These are phyloP conservation scores for Fusarium lateritium DNA, from an alignment of 2,329 filamentous ascomycete genomes.

Conservation along the genomic window DNA sequence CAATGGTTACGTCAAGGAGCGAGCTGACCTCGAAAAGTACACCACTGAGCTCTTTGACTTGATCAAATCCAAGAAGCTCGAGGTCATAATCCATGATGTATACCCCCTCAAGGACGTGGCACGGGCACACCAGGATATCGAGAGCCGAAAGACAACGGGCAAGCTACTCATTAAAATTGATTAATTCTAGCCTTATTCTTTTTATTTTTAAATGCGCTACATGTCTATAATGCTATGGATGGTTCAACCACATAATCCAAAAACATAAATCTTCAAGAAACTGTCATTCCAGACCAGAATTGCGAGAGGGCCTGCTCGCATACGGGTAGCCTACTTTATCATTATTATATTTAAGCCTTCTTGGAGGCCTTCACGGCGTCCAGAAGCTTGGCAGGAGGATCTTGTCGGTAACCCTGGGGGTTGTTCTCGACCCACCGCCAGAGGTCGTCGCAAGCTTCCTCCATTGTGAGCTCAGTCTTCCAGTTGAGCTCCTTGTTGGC, in stretches of 20 bases:
- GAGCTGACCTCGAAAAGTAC: constrained; percentile 81
- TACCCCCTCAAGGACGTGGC: constrained; percentile 83
- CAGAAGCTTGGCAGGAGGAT: constrained; percentile 87
- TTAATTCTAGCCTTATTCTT: constrained; percentile 42
- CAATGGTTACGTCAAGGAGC: constrained; percentile 77
- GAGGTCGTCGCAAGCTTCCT: constrained; percentile 92
- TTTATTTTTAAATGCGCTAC: constrained; percentile 39
- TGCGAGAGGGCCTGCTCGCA: constrained; percentile 38
- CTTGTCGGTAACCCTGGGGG: constrained; percentile 92
- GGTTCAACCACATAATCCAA: constrained; percentile 39
- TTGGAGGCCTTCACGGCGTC: constrained; percentile 68
- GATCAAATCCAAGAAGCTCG: constrained; percentile 77
- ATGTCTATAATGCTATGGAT: constrained; percentile 45
- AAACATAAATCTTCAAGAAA: constrained; percentile 32
- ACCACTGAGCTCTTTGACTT: constrained; percentile 80
- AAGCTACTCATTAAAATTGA: constrained; percentile 83
- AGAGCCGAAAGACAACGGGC: constrained; percentile 85
- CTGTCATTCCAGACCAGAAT: constrained; percentile 23
- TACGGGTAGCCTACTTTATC: constrained; percentile 21
- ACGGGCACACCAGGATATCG: constrained; percentile 82
- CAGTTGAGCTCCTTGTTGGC: constrained; percentile 92
- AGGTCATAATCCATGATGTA: constrained; percentile 80
- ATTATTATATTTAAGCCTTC: constrained; percentile 39
- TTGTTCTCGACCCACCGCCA: constrained; percentile 99
- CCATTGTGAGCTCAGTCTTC: constrained; percentile 91